These are phyloP conservation scores for Starmerella floricola DNA, from an alignment of 805 yeast genomes.

Conservation along the genomic window DNA sequence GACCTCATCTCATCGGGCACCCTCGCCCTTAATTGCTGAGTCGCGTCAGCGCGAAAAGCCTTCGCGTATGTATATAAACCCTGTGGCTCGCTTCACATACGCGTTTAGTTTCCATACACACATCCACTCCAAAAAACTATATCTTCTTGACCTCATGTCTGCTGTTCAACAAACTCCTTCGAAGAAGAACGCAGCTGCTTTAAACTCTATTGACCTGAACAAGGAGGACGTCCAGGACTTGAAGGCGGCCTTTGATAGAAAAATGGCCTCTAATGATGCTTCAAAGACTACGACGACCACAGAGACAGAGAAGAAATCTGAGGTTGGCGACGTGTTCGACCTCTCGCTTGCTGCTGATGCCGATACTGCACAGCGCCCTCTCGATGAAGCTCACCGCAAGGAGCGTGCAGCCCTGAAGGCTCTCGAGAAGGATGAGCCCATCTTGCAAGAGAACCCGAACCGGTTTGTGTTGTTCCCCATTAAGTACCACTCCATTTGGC, in stretches of 20 bases:
- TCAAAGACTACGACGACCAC: constrained; percentile 30
- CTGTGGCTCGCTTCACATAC: background rate
- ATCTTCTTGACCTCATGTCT: constrained; percentile 9
- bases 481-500: constrained; percentile 96
- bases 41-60: constrained; percentile 3
- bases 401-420: constrained; percentile 43
- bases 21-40: constrained; percentile 14
- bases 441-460: constrained; percentile 68
- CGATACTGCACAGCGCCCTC: constrained; percentile 18
- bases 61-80: constrained; percentile 2
- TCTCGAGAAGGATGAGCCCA: constrained; percentile 77
- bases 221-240: constrained; percentile 22
- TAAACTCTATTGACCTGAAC: constrained; percentile 40
- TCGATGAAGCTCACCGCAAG: constrained; percentile 20
- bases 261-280: constrained; percentile 25
- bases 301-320: constrained; percentile 1
- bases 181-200: constrained; percentile 47
- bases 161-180: constrained; percentile 44
- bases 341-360: constrained; percentile 9
- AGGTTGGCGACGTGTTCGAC: constrained; percentile 18
- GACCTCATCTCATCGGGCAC: background rate
- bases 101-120: background rate
- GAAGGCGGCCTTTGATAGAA: constrained; percentile 13
- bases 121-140: background rate
- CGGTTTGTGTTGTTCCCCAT: constrained; percentile 93